These are phyloP conservation scores for Penicillium flavigenum DNA, from an alignment of 495 filamentous ascomycete genomes.

Conservation along the genomic window DNA sequence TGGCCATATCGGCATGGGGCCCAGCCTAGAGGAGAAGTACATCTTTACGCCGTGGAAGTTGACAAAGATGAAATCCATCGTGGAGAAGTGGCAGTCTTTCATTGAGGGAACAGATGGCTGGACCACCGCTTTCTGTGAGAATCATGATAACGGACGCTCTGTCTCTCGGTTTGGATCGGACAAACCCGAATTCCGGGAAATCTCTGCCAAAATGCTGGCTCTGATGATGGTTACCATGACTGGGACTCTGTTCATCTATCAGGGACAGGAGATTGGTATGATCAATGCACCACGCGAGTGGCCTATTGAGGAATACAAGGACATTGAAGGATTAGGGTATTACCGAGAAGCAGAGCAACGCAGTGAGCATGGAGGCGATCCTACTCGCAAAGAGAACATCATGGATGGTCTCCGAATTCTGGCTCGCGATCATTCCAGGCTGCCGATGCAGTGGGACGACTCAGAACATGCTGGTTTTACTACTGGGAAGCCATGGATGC, in stretches of 20 bases:
- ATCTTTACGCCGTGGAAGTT: slow-evolving; percentile 38
- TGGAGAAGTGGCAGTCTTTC: slow-evolving; percentile 40
- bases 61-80: slow-evolving; percentile 38
- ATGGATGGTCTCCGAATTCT: slow-evolving; percentile 32
- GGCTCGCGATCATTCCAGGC: slow-evolving; percentile 45
- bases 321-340: slow-evolving; percentile 60
- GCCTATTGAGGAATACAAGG: slow-evolving; percentile 60
- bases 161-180: slow-evolving; percentile 54
- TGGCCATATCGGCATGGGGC: slow-evolving; percentile 46
- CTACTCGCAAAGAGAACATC: slow-evolving; percentile 12
- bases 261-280: slow-evolving; percentile 72
- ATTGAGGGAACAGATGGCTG: slow-evolving; percentile 50
- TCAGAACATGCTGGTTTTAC: slow-evolving; percentile 44
- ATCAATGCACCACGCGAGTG: slow-evolving; percentile 60
- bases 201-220: slow-evolving; percentile 57
- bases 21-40: slow-evolving; percentile 36
- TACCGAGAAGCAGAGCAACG: slow-evolving; percentile 38
- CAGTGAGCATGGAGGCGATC: slow-evolving; percentile 12
- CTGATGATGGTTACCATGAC: slow-evolving; percentile 53
- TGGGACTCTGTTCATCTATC: slow-evolving; percentile 67
- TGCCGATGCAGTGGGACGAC: slow-evolving; percentile 62
- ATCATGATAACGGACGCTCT: slow-evolving; percentile 60
- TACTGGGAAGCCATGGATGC: slow-evolving; percentile 50
- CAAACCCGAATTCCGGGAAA: slow-evolving; percentile 37
- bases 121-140: slow-evolving; percentile 55